phyloP scores from a whole-genome alignment of 768 basidiomycete species.

The Heimioporus sp. region DNA sequence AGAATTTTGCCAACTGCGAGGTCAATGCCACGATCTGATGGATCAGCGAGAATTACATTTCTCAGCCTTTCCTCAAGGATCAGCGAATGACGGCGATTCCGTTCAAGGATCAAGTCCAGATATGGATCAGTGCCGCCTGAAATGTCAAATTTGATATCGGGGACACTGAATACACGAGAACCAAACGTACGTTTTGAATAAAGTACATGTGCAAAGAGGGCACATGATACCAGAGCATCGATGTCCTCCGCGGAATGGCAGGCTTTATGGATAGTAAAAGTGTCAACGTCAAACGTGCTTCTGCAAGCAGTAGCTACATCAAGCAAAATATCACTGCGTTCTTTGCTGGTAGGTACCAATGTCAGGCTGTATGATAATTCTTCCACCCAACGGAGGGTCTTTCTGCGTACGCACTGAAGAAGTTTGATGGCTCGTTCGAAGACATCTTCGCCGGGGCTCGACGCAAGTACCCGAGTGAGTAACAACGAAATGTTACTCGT shows the following conservation, averaged over 20 bases:
- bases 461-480: constrained; percentile 31
- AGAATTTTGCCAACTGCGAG: constrained; percentile 6
- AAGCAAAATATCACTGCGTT: constrained; percentile 18
- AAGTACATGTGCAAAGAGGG: constrained; percentile 19
- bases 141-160: not conserved
- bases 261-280: not conserved
- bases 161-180: constrained; percentile 2
- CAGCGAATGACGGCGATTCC: constrained; percentile 25
- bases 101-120: constrained; percentile 12
- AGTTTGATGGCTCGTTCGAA: constrained; percentile 17
- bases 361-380: constrained; percentile 24
- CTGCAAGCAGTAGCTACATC: constrained; percentile 38
- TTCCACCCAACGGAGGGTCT: constrained; percentile 32
- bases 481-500: constrained; percentile 31
- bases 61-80: constrained; percentile 9
- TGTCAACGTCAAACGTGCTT: constrained; percentile 20
- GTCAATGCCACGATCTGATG: constrained; percentile 6
- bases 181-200: not conserved
- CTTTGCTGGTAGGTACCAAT: not conserved
- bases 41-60: not conserved
- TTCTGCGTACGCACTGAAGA: constrained; percentile 27
- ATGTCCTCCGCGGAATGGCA: constrained; percentile 16
- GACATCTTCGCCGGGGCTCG: constrained; percentile 10
- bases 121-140: not conserved
- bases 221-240: constrained; percentile 19